A percentile compares a stretch with the other conserved stretches of the same genome.
These are phyloP conservation scores for Larix kaempferi DNA, from an alignment of 75 land plant genomes.

Conservation along the genomic window DNA sequence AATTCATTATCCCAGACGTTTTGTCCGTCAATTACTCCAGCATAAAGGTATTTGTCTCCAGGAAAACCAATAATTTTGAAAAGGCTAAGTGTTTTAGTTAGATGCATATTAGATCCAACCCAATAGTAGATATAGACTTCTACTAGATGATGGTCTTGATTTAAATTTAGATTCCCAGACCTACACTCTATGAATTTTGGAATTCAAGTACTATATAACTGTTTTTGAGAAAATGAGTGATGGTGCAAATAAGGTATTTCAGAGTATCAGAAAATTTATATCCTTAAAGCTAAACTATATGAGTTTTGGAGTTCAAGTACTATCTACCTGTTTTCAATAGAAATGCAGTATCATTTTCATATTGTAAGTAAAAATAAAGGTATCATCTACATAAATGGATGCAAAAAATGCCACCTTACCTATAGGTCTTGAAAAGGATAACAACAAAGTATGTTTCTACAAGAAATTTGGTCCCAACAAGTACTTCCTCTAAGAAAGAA, in stretches of 20 bases:
- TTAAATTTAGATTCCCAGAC: background rate
- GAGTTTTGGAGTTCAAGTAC: no score
- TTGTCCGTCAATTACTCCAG: conserved; percentile 37
- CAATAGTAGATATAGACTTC: conserved; percentile 25
- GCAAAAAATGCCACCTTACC: no score
- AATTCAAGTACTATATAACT: background rate
- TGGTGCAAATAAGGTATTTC: background rate
- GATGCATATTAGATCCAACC: conserved; percentile 34
- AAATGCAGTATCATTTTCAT: no score
- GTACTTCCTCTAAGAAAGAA: no score
- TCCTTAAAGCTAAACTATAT: no score
- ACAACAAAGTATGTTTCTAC: no score
- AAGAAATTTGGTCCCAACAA: no score
- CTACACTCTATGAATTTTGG: background rate
- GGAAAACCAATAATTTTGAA: conserved; percentile 26
- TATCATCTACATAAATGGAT: background rate
- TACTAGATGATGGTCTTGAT: conserved; percentile 15
- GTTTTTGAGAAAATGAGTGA: background rate
- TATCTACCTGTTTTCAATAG: no score
- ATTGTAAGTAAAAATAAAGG: no score
- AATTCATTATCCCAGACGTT: conserved; percentile 43
- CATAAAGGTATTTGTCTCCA: conserved; percentile 21
- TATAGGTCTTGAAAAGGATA: no score
- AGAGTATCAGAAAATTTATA: no score
- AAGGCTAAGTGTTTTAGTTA: conserved; percentile 23